Evolutionary conservation across 345 rosid genomes (phyloP), one percentile per base, ranked within the genome.

Genomic region (Rubroshorea leprosula): DNA sequence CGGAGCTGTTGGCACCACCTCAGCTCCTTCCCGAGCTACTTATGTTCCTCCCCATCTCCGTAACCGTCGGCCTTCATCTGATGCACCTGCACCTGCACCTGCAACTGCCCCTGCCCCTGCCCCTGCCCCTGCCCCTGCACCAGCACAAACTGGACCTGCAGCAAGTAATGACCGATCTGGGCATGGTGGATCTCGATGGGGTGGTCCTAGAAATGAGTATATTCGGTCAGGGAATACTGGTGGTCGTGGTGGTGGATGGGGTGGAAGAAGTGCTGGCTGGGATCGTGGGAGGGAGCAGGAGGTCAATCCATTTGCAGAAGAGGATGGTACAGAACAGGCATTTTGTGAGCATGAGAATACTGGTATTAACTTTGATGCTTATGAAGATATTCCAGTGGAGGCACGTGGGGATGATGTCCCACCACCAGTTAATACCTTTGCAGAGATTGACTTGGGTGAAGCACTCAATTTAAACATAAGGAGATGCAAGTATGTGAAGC

Each of bases 381-480:
- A 93, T 67, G 99, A 93, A 63, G 99, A 93, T 71, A 93, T 93
- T 69, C 99, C 97, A 0, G 83, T 93, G 59, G 99, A 93, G 75
- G 85, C 97, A n/a, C 89, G 91, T 55, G 99, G 99, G 65, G 85
- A 86, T n/a, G 83, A 89, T 57, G 97, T 93, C 52, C 99, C 99
- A 13, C 84, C 88, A 4, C 78, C 97, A 51, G 99, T 87, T 19
- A 83, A 80, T 70, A 83, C 97, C 20, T 93, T 93, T 63, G 96
- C 96, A 1, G 99, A 85, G 64, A 82, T 93, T 31, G 97, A 93
- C 68, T 81, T 93, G 39, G 97, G 97, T 47, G 99, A 93, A 49
- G 99, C 88, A 0, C 66, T 93, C 58, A 93, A 89, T 71, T 72
- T 65, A 18, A 93, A 93, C 66, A 89, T 93, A 55, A 73, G 73